Conservation (phyloP, 768 basidiomycete genomes). For the Lactifluus rugatus region DNA sequence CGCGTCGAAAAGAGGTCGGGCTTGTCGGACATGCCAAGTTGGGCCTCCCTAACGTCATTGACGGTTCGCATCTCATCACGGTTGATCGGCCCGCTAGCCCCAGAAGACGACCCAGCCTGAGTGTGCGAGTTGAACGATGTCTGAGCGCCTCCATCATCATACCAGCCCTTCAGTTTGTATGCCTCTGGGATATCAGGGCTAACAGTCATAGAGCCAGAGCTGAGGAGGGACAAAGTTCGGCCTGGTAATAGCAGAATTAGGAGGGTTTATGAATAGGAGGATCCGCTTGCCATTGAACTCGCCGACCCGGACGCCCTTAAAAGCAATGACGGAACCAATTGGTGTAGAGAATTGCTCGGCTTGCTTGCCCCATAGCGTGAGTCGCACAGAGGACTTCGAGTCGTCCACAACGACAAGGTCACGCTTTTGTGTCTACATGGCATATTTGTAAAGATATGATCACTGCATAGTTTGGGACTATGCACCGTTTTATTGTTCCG, state of each 20-base stretch:
- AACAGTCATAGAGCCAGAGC: slow-evolving; percentile 69
- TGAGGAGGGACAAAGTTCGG: slow-evolving; percentile 75
- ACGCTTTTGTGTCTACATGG: slow-evolving; percentile 66
- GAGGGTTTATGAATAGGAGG: slow-evolving; percentile 8
- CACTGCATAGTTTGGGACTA: neutral
- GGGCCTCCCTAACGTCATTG: slow-evolving; percentile 66
- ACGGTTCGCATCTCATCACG: slow-evolving; percentile 66
- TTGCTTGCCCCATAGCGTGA: slow-evolving; percentile 95
- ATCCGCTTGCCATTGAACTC: slow-evolving; percentile 67
- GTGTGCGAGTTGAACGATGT: slow-evolving; percentile 67
- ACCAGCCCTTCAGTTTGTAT: slow-evolving; percentile 86
- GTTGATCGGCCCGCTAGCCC: slow-evolving; percentile 42
- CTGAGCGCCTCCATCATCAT: slow-evolving; percentile 56
- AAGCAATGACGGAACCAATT: slow-evolving; percentile 68
- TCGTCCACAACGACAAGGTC: slow-evolving; percentile 85
- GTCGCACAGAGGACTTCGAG: slow-evolving; percentile 62
- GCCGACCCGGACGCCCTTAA: slow-evolving; percentile 89
- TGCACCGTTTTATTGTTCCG: slow-evolving; percentile 57
- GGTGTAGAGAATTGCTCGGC: slow-evolving; percentile 68
- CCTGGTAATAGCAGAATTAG: slow-evolving; percentile 33
- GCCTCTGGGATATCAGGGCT: slow-evolving; percentile 92
- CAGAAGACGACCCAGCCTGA: slow-evolving; percentile 31
- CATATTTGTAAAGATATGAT: neutral
- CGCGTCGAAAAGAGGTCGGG: slow-evolving; percentile 70
- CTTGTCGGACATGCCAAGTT: slow-evolving; percentile 68